Conservation (phyloP, 2,329 filamentous ascomycete genomes). For the Cercospora berteroae region DNA sequence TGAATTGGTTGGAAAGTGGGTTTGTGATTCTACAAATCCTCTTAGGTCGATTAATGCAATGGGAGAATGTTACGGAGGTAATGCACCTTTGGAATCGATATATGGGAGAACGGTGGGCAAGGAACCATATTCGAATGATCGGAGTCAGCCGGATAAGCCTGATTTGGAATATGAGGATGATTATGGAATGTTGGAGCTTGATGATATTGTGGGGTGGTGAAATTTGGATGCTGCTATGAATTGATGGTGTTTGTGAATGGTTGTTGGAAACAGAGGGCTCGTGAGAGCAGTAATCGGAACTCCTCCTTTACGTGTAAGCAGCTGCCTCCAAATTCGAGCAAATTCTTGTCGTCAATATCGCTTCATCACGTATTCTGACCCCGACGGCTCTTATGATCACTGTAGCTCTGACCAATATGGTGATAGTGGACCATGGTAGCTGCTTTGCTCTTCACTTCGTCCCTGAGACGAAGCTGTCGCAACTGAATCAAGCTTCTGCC, state of each 20-base stretch:
- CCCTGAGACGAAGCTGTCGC: background rate
- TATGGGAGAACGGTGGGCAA: background rate
- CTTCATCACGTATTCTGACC: background rate
- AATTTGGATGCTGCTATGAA: background rate
- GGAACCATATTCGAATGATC: background rate
- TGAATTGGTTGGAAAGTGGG: background rate
- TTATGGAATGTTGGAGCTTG: background rate
- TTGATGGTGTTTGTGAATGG: too few species aligned
- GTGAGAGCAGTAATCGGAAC: background rate
- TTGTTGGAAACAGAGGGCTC: too few species aligned
- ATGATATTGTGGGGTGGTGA: background rate
- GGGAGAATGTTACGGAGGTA: background rate
- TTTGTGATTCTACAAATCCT: background rate
- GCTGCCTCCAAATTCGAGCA: background rate
- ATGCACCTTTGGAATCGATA: background rate
- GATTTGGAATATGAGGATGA: background rate
- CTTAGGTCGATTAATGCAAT: background rate
- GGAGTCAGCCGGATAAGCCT: background rate
- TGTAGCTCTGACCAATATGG: constrained; percentile 16
- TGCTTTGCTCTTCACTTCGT: background rate
- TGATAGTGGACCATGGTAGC: constrained; percentile 9
- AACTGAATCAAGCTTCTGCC: background rate
- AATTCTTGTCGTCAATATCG: background rate
- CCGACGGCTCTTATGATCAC: background rate
- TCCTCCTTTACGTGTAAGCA: background rate